A percentile compares a stretch with the other conserved stretches of the same genome.
Evolutionary conservation across 768 basidiomycete species (phyloP).

Genomic region (Russula abietina): DNA sequence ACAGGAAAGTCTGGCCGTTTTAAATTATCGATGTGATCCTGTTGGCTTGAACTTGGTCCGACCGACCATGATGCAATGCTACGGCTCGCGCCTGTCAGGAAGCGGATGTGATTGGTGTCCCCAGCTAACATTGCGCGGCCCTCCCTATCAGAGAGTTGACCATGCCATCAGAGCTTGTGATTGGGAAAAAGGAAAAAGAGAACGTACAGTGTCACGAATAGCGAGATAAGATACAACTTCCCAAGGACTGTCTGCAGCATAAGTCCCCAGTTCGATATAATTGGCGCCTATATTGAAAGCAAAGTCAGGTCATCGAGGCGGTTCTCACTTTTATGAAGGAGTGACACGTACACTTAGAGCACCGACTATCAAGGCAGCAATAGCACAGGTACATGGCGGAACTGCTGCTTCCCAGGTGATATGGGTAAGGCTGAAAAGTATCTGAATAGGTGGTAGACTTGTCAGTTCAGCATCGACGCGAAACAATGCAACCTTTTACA

Average conservation of each 20-base stretch:
- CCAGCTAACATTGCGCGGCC: slow-evolving; percentile 3
- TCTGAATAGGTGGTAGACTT: not conserved
- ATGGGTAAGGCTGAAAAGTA: slow-evolving; percentile 19
- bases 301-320: not conserved
- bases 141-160: slow-evolving; percentile 1
- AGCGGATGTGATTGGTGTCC: not conserved
- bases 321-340: not conserved
- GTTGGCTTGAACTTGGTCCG: not conserved
- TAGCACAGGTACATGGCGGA: slow-evolving; percentile 29
- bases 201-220: slow-evolving; percentile 30
- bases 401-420: slow-evolving; percentile 31
- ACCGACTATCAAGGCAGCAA: slow-evolving; percentile 26
- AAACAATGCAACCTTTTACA: not conserved
- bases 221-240: slow-evolving; percentile 31
- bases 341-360: slow-evolving; percentile 1
- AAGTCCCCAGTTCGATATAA: slow-evolving; percentile 27
- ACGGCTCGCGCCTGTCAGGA: slow-evolving; percentile 2
- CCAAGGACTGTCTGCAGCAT: slow-evolving; percentile 29
- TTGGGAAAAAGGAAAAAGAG: not conserved
- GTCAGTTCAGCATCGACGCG: not conserved
- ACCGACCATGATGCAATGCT: not conserved
- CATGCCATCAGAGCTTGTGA: not conserved
- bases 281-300: slow-evolving; percentile 14
- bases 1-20: not conserved
- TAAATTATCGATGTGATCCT: not conserved